Conservation (phyloP, 2,329 filamentous ascomycete species). For the Cadophora sp. region DNA sequence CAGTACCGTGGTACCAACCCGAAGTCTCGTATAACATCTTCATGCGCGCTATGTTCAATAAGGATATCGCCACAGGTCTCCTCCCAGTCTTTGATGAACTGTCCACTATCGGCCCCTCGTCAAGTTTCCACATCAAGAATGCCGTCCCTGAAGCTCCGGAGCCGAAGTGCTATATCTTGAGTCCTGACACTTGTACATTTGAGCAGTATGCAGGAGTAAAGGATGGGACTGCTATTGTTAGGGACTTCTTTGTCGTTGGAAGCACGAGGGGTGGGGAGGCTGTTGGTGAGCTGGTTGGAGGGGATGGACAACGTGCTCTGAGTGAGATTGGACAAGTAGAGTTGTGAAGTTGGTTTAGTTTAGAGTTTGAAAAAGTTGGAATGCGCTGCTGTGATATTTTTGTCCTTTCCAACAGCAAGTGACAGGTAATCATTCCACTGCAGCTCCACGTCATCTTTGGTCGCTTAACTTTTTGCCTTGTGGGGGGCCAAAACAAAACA, state of each 20-base stretch:
- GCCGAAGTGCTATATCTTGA: constrained; percentile 52
- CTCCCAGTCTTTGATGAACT: constrained; percentile 43
- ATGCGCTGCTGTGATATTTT: neutral
- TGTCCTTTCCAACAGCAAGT: too few relatives aligned
- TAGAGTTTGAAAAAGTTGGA: neutral
- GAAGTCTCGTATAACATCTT: constrained; percentile 58
- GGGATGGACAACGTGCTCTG: neutral
- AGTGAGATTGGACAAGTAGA: neutral
- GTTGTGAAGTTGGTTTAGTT: neutral
- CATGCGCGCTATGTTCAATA: constrained; percentile 54
- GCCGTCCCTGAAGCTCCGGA: constrained; percentile 48
- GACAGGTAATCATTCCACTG: too few relatives aligned
- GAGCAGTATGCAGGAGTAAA: constrained; percentile 51
- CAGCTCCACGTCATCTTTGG: neutral
- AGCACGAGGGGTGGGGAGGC: constrained; percentile 9
- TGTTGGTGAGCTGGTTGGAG: neutral
- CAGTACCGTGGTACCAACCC: constrained; percentile 57
- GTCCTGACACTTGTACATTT: constrained; percentile 50
- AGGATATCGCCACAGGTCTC: constrained; percentile 59
- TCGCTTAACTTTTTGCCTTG: too few relatives aligned
- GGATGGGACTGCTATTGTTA: constrained; percentile 53
- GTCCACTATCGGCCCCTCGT: constrained; percentile 46
- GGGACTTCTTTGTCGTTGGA: constrained; percentile 53
- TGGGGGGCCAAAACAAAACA: too few relatives aligned
- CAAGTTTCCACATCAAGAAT: constrained; percentile 49